Conservation (phyloP, 768 basidiomycete genomes). For the Russula compacta region DNA sequence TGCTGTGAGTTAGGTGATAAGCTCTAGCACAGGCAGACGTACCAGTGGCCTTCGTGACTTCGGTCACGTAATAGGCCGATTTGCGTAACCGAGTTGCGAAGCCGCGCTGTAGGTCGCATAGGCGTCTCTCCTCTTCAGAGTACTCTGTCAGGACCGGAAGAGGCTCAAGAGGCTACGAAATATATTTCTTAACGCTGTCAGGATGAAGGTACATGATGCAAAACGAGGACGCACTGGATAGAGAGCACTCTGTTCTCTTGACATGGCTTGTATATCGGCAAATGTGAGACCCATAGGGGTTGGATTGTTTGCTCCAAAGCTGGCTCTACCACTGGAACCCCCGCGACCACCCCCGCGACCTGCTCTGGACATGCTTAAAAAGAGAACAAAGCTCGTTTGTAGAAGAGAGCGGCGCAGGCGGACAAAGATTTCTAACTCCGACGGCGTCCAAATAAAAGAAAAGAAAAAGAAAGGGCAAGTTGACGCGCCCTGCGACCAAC, state of each 20-base stretch:
- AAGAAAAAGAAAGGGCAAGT: neutral
- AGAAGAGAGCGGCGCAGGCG: neutral
- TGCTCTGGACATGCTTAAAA: conserved; percentile 38
- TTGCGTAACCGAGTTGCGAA: conserved; percentile 55
- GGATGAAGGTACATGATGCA: neutral
- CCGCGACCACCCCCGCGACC: conserved; percentile 39
- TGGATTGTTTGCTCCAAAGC: conserved; percentile 31
- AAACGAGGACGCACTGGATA: conserved; percentile 57
- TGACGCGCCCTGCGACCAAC: neutral
- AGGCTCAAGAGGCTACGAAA: conserved; percentile 47
- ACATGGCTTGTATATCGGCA: conserved; percentile 68
- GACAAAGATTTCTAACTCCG: conserved; percentile 20
- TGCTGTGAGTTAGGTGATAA: neutral
- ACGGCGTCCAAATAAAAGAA: conserved; percentile 4
- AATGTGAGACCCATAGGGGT: conserved; percentile 78
- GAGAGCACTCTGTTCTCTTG: conserved; percentile 64
- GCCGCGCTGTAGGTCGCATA: conserved; percentile 57
- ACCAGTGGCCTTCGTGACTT: conserved; percentile 59
- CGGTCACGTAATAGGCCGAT: conserved; percentile 69
- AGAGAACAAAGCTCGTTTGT: neutral
- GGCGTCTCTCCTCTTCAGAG: conserved; percentile 53
- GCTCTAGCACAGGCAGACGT: conserved; percentile 1
- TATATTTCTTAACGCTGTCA: conserved; percentile 4
- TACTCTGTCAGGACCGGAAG: conserved; percentile 63
- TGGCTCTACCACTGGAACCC: conserved; percentile 46